Evolutionary conservation across 2,329 filamentous ascomycete genomes (phyloP).

Genomic region (Sporothrix pallida): DNA sequence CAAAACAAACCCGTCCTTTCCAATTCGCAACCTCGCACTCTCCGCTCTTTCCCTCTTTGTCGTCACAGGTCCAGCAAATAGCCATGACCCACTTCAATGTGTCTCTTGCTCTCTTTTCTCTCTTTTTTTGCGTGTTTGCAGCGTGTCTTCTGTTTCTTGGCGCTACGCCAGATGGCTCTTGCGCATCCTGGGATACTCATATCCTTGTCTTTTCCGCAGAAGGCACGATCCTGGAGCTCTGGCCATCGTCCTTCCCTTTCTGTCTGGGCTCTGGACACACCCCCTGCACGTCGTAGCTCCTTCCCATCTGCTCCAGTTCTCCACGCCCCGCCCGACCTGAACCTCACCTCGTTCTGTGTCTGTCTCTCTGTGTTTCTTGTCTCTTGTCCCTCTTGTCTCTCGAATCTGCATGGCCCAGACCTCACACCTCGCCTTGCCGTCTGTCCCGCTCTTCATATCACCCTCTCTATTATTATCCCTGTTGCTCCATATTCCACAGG

Average conservation of each 20-base stretch:
- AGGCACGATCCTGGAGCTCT: conserved; percentile 22
- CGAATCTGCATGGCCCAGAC: conserved; percentile 9
- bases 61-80: conserved; percentile 19
- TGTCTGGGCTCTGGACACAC: background rate
- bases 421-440: background rate
- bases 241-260: conserved; percentile 8
- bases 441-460: conserved; percentile 7
- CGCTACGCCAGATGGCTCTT: conserved; percentile 10
- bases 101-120: background rate
- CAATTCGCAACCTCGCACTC: background rate
- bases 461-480: conserved; percentile 23
- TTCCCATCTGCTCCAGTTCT: conserved; percentile 15
- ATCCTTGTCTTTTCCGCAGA: conserved; percentile 2
- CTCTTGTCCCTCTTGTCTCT: background rate
- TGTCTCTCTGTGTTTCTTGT: background rate
- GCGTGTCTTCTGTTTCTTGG: conserved; percentile 19
- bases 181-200: background rate
- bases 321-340: conserved; percentile 19
- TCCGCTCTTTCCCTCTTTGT: conserved; percentile 22
- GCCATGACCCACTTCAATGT: conserved; percentile 12
- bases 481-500: conserved; percentile 22
- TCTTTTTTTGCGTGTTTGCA: conserved; percentile 8
- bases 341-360: background rate
- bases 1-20: conserved; percentile 27
- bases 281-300: conserved; percentile 18